Evolutionary conservation across 768 basidiomycete genomes (phyloP), one percentile per base, ranked within the genome.

Genomic region (Leccinum variicolor): DNA sequence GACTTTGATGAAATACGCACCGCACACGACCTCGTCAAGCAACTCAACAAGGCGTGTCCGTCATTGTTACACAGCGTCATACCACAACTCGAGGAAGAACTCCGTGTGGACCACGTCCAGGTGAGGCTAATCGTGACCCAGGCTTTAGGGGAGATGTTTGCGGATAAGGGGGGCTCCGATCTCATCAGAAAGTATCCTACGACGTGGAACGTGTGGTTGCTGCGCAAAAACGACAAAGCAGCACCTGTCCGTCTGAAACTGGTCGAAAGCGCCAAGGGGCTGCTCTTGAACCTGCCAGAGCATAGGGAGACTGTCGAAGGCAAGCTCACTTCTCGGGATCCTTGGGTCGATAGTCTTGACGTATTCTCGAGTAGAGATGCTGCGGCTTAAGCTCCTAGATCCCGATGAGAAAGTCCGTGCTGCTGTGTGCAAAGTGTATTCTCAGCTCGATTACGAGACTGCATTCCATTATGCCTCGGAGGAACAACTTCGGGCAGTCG

Each of bases 341-440:
- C 9, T 19, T 54, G 36, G 36, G 33, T 49, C 19, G 34, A 47
- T 31, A 48, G 31, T 36, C 49, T 61, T 54, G 55, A 58, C 52
- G 15, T 51, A 34, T 49, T 45, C 58, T 49, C 26, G 52, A 53
- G 28, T 59, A 89, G 90, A 83, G 4, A 75, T 83, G 34, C 73
- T 95, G 31, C 67, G 72, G 23, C 67, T 73, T 14, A 95, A 95
- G 65, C 73, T 96, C 6, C 64, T 82, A 1, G 97, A 99, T 70
- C 87, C 92, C 0, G 97, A 98, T 61, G 97, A 98, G 58, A 91
- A 86, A 66, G 87, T 99, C 43, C 84, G 97, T 28, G 84, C 89
- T 6, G 87, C 92, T 1, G 85, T 86, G 1, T 96, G 94, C 77
- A 86, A 82, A 65, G 73, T 92, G 11, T 92, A 93, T 62, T 84